Conservation (phyloP, 179 eudicot species). For the Nepenthes alata region DNA sequence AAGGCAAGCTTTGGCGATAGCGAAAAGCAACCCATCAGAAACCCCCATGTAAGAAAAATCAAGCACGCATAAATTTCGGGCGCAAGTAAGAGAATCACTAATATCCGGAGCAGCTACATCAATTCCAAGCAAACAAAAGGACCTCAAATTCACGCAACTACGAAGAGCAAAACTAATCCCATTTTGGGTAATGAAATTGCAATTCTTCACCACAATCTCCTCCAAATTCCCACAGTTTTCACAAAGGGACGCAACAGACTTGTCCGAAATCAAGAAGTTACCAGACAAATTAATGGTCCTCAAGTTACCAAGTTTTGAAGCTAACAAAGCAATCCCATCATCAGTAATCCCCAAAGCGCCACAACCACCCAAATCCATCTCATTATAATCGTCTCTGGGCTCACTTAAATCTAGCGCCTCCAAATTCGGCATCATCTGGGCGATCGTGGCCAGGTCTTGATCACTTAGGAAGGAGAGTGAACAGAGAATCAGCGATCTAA, state of each 20-base stretch:
- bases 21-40: conserved; percentile 33
- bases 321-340: conserved; percentile 33
- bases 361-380: neutral
- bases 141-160: conserved; percentile 19
- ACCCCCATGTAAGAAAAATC: conserved; percentile 31
- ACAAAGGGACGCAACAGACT: conserved; percentile 21
- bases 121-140: conserved; percentile 21
- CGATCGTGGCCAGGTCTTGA: conserved; percentile 25
- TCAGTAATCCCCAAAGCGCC: conserved; percentile 30
- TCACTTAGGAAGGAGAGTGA: conserved; percentile 22
- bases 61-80: conserved; percentile 26
- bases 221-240: conserved; percentile 31
- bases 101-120: conserved; percentile 18
- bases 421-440: conserved; percentile 17
- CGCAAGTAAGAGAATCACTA: conserved; percentile 17
- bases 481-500: conserved; percentile 26
- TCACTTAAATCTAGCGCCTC: conserved; percentile 50
- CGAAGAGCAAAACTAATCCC: conserved; percentile 24
- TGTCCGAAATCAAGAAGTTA: conserved; percentile 31
- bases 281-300: conserved; percentile 33
- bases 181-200: conserved; percentile 30
- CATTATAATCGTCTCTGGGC: conserved; percentile 22
- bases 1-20: conserved; percentile 28
- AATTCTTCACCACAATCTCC: conserved; percentile 30
- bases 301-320: conserved; percentile 24